A percentile compares a stretch with the other conserved stretches of the same genome.
These are phyloP conservation scores for Sporothrix globosa DNA, from an alignment of 2,329 filamentous ascomycete species.

Conservation along the genomic window DNA sequence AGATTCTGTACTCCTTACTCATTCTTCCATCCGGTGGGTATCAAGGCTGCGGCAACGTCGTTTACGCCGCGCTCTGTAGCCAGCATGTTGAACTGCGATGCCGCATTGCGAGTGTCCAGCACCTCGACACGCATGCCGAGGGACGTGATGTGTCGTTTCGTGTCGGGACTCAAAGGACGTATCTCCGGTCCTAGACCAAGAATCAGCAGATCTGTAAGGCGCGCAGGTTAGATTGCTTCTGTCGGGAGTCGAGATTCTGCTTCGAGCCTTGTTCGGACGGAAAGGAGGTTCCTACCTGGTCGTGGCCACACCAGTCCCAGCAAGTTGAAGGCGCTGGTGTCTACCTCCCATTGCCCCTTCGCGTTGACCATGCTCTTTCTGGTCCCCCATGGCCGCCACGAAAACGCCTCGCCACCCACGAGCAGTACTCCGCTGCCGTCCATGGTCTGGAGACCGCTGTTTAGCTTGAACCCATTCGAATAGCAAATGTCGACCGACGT, in stretches of 20 bases:
- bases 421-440: conserved; percentile 64
- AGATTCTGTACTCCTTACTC: conserved; percentile 36
- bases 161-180: conserved; percentile 73
- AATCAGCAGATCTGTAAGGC: conserved; percentile 73
- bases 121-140: conserved; percentile 86
- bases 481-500: conserved; percentile 84
- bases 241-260: not conserved
- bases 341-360: conserved; percentile 81
- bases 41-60: conserved; percentile 82
- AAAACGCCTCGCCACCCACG: conserved; percentile 83
- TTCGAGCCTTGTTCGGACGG: too few species aligned
- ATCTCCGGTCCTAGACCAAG: conserved; percentile 81
- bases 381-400: conserved; percentile 77
- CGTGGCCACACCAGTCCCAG: conserved; percentile 82
- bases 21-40: conserved; percentile 83
- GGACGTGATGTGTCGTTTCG: conserved; percentile 70
- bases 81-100: conserved; percentile 90
- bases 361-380: conserved; percentile 64
- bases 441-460: conserved; percentile 73
- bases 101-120: conserved; percentile 89
- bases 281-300: conserved; percentile 64
- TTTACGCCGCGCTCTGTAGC: conserved; percentile 89
- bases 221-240: not conserved
- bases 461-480: conserved; percentile 80
- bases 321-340: conserved; percentile 70